Base-by-base conservation (phyloP, 306 rosid genomes). In the Ziziphus jujuba region DNA sequence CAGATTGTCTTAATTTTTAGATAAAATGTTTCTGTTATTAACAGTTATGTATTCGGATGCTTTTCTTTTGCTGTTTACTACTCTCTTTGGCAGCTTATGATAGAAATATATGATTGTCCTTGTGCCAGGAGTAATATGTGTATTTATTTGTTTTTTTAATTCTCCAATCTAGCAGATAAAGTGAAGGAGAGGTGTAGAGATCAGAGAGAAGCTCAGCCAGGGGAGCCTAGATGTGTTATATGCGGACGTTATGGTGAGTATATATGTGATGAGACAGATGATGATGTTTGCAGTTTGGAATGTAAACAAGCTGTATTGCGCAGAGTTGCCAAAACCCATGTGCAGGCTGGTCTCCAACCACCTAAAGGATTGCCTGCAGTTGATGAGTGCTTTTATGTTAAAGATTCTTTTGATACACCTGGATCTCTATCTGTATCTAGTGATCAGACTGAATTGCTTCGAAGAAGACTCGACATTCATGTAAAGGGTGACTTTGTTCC, bases 221-320 rank as follows among this genome's bases (percentile, higher is more conserved):
- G 87, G 35, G 97, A 91, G 67, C 95, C 97, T 15, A 84, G 71
- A 80, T 91, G 97, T 72, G 67, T 74, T 61, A 52, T 82, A 61
- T 91, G 97, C 59, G 76, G 90, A 69, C 95, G 92, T 65, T 88
- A 91, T 28, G 95, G 97, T 14, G 97, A 91, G 76, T 91, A 86
- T 64, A 88, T 87, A 71, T 86, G 92, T 45, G 87, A 88, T 53
- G 78, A 86, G 84, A 91, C 92, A 35, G 97, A 88, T 61, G 87
- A 91, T 59, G 97, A 91, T 67, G 55, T 91, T 58, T 91, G 92
- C 82, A 88, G 97, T 74, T 77, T 91, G 89, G 95, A 88, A 70
- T 91, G 97, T 69, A 88, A 91, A 79, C 84, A 86, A 31, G 55
- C 77, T 36, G 31, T 84, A 51, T 82, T 88, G 35, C 11, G 65